These are phyloP conservation scores for Rubus parviflorus DNA, from an alignment of 306 rosid genomes.

Conservation along the genomic window DNA sequence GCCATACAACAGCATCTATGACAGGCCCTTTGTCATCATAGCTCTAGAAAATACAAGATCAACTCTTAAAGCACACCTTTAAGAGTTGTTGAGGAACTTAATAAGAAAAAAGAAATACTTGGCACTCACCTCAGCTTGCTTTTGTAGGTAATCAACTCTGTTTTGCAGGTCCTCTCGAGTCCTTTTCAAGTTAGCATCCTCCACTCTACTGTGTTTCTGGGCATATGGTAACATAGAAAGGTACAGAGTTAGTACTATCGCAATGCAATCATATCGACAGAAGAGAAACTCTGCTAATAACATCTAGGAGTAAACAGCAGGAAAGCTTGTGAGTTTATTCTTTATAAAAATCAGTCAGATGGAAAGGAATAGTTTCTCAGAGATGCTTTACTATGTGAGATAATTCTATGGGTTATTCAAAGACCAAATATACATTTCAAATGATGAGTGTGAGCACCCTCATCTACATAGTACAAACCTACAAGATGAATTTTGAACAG, in stretches of 20 bases:
- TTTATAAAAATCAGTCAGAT: conserved; percentile 2
- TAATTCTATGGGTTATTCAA: background rate
- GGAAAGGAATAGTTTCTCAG: background rate
- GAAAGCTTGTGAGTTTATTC: background rate
- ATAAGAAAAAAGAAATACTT: conserved; percentile 11
- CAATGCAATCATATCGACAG: conserved; percentile 19
- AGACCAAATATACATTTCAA: background rate
- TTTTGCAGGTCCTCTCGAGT: conserved; percentile 78
- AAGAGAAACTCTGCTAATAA: background rate
- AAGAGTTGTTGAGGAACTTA: conserved; percentile 17
- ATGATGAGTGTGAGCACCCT: background rate
- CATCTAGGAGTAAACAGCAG: conserved; percentile 1
- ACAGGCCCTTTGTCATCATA: conserved; percentile 90
- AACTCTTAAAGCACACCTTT: conserved; percentile 10
- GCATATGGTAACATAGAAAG: conserved; percentile 19
- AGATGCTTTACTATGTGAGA: background rate
- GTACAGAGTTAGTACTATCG: conserved; percentile 19
- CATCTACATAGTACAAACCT: background rate
- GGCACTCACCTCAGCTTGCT: conserved; percentile 82
- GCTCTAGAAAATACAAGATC: conserved; percentile 52
- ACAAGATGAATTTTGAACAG: background rate
- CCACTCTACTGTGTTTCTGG: conserved; percentile 68
- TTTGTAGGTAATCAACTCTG: conserved; percentile 70
- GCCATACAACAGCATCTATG: conserved; percentile 96
- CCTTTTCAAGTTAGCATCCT: conserved; percentile 61